These are phyloP conservation scores for Sclerotinia spermophila DNA, from an alignment of 2,329 filamentous ascomycete species.

Conservation along the genomic window DNA sequence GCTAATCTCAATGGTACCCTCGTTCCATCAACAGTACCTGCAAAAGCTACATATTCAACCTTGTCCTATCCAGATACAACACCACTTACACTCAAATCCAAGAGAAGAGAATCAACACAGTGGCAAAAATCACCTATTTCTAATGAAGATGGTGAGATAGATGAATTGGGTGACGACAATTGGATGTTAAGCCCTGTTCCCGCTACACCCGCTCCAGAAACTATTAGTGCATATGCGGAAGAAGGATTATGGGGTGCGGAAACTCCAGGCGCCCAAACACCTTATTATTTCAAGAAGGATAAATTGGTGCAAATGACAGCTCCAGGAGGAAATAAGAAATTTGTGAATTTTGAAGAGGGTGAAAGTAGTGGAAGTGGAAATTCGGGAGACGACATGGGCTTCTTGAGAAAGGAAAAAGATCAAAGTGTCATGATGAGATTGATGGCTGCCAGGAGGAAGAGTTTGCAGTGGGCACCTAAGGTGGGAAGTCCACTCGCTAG, in stretches of 20 bases:
- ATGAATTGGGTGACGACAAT: constrained; percentile 28
- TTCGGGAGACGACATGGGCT: constrained; percentile 24
- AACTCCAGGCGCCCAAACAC: constrained; percentile 33
- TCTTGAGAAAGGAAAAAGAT: constrained; percentile 51
- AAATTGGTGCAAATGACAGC: constrained; percentile 35
- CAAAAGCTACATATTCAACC: constrained; percentile 32
- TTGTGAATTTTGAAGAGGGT: constrained; percentile 25
- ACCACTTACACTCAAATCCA: constrained; percentile 32
- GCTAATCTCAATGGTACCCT: constrained; percentile 66
- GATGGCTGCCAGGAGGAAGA: constrained; percentile 72
- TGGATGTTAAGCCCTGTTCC: constrained; percentile 35
- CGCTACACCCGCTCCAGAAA: constrained; percentile 34
- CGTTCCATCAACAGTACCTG: constrained; percentile 41
- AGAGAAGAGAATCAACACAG: constrained; percentile 34
- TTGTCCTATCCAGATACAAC: constrained; percentile 35
- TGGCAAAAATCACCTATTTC: constrained; percentile 36
- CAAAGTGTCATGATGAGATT: constrained; percentile 45
- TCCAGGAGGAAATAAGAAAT: constrained; percentile 24
- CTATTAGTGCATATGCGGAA: constrained; percentile 34
- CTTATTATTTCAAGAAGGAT: constrained; percentile 35
- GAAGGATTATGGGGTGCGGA: constrained; percentile 33
- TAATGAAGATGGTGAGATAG: constrained; percentile 16
- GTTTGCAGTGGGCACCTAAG: constrained; percentile 72
- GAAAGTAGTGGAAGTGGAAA: constrained; percentile 1
- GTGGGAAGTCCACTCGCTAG: constrained; percentile 67